Evolutionary conservation across 352 stramenopile species (phyloP).

Genomic region (Phytophthora tubulina): DNA sequence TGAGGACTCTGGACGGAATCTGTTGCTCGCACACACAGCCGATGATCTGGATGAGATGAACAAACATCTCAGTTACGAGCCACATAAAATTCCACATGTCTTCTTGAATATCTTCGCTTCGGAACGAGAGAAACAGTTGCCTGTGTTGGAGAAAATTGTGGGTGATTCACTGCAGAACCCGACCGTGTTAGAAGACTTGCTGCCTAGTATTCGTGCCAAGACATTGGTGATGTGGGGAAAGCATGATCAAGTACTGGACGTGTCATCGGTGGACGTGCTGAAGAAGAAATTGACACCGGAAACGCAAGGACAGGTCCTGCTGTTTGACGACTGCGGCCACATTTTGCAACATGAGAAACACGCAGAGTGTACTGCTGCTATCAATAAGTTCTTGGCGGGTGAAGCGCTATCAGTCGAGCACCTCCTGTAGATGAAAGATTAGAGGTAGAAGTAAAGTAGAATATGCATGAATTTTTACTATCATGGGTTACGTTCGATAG

Average conservation of each 20-base stretch:
- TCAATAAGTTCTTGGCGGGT: slow-evolving; percentile 66
- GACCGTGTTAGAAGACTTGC: slow-evolving; percentile 68
- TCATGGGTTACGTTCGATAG: too few relatives aligned
- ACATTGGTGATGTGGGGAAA: slow-evolving; percentile 81
- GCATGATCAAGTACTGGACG: slow-evolving; percentile 72
- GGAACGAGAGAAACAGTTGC: slow-evolving; percentile 62
- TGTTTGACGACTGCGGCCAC: slow-evolving; percentile 76
- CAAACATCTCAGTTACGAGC: slow-evolving; percentile 49
- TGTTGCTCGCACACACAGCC: slow-evolving; percentile 66
- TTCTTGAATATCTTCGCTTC: slow-evolving; percentile 48
- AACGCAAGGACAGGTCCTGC: slow-evolving; percentile 47
- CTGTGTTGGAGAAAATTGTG: slow-evolving; percentile 72
- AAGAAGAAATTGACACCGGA: slow-evolving; percentile 55
- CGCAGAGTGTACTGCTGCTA: slow-evolving; percentile 60
- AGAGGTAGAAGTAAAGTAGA: slow-evolving; percentile 12
- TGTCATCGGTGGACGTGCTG: slow-evolving; percentile 73
- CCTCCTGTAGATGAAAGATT: slow-evolving; percentile 10
- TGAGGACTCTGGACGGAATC: slow-evolving; percentile 69
- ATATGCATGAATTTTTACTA: slow-evolving; percentile 7
- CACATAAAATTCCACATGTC: slow-evolving; percentile 43
- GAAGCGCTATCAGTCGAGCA: slow-evolving; percentile 30
- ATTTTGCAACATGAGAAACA: slow-evolving; percentile 76
- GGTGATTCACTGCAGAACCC: slow-evolving; percentile 60
- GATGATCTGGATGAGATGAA: slow-evolving; percentile 75
- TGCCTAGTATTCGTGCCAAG: slow-evolving; percentile 63